A percentile compares a stretch with the other conserved stretches of the same genome.
Conservation (phyloP, 805 yeast species). For the Kodamaea kaohsiungensis region DNA sequence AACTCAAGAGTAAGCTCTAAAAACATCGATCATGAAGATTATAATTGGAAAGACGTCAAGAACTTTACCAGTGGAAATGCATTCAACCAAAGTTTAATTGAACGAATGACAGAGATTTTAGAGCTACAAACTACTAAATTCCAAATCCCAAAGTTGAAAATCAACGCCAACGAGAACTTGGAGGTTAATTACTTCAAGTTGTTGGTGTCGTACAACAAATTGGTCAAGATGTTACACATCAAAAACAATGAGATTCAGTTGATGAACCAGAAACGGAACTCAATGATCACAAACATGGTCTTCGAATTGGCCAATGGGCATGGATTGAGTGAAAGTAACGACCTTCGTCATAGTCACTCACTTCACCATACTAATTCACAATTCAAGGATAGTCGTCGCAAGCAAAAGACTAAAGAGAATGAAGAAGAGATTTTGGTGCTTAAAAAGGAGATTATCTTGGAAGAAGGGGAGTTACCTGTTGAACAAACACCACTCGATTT, state of each 20-base stretch:
- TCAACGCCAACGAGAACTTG: slow-evolving; percentile 8
- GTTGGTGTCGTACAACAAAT: slow-evolving; percentile 15
- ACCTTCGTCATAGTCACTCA: slow-evolving; percentile 1
- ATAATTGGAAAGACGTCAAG: slow-evolving; percentile 5
- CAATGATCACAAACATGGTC: slow-evolving; percentile 6
- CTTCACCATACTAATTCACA: slow-evolving; percentile 6
- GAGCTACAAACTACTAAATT: slow-evolving; percentile 2
- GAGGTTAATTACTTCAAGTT: slow-evolving; percentile 17
- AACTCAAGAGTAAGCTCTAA: background rate
- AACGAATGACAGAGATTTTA: background rate
- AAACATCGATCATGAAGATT: background rate
- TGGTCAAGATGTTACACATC: slow-evolving; percentile 12
- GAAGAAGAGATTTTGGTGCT: background rate
- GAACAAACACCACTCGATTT: background rate
- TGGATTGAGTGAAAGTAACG: background rate
- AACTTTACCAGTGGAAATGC: slow-evolving; percentile 7
- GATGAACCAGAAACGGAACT: slow-evolving; percentile 14
- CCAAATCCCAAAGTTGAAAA: slow-evolving; percentile 6
- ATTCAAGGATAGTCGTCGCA: background rate
- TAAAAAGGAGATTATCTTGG: slow-evolving; percentile 1
- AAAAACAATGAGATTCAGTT: slow-evolving; percentile 17
- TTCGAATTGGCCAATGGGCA: slow-evolving; percentile 8
- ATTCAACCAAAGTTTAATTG: slow-evolving; percentile 9
- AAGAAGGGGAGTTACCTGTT: background rate
- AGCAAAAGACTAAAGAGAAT: background rate